phyloP scores from a whole-genome alignment of 2,329 filamentous ascomycete species.

The Pseudophaeomoniella oleicola region DNA sequence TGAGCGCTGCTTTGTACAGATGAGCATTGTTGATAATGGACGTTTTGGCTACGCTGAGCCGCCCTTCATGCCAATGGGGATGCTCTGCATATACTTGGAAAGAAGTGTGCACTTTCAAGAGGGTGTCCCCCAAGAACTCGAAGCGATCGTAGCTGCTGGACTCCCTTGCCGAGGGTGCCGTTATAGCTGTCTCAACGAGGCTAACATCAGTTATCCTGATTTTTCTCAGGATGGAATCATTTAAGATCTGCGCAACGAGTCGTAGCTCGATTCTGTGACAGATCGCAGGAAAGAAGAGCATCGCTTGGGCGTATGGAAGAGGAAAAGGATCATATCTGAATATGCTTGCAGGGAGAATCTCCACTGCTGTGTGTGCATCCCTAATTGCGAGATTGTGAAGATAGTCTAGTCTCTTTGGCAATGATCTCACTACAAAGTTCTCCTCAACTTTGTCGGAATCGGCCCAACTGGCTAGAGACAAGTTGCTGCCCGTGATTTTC shows the following conservation, averaged over 20 bases:
- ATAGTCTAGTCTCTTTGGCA: slow-evolving; percentile 20
- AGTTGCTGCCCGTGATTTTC: too few species aligned
- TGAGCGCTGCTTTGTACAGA: slow-evolving; percentile 50
- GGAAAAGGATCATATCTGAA: slow-evolving; percentile 25
- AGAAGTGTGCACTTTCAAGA: slow-evolving; percentile 62
- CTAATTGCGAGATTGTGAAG: slow-evolving; percentile 5
- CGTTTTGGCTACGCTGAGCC: slow-evolving; percentile 54
- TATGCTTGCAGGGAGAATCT: background rate
- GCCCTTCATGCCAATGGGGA: slow-evolving; percentile 59
- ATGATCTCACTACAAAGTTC: slow-evolving; percentile 13
- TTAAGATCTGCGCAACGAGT: slow-evolving; percentile 48
- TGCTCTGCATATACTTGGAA: slow-evolving; percentile 49
- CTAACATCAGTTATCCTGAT: slow-evolving; percentile 39
- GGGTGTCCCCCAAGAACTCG: slow-evolving; percentile 74
- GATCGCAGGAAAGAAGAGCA: slow-evolving; percentile 57
- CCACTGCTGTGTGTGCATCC: background rate
- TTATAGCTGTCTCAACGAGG: slow-evolving; percentile 55
- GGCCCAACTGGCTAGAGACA: too few species aligned
- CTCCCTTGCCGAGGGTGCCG: slow-evolving; percentile 45
- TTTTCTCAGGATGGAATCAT: slow-evolving; percentile 35
- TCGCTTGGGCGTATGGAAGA: slow-evolving; percentile 29
- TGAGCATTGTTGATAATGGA: slow-evolving; percentile 58
- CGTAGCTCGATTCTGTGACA: slow-evolving; percentile 52
- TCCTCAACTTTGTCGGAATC: too few species aligned
- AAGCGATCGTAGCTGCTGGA: slow-evolving; percentile 62